Evolutionary conservation across 257 asterid genomes (phyloP).

Genomic region (Gentiana straminea): DNA sequence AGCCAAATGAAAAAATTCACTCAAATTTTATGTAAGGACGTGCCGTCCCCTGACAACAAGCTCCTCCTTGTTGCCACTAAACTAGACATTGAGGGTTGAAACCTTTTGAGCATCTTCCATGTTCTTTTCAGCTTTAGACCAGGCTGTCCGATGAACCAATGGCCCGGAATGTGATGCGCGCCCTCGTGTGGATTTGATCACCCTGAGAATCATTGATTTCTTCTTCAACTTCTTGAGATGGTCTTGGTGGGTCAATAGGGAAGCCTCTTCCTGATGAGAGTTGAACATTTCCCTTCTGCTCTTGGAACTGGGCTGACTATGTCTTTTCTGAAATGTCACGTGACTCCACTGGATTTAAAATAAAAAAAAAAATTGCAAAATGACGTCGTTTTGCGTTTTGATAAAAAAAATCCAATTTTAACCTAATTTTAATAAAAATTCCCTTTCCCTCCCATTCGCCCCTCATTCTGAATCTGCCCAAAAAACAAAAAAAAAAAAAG

Average conservation of each 20-base stretch:
- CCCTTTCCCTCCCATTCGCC: too few relatives aligned
- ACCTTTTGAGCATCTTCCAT: conserved; percentile 55
- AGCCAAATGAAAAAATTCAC: too few relatives aligned
- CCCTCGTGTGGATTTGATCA: conserved; percentile 45
- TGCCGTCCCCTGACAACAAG: conserved; percentile 55
- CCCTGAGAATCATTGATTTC: conserved; percentile 36
- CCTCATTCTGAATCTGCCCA: too few relatives aligned
- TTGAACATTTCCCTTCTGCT: conserved; percentile 97
- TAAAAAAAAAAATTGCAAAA: too few relatives aligned
- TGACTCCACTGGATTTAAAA: too few relatives aligned
- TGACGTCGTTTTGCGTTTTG: too few relatives aligned
- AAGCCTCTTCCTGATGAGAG: conserved; percentile 87
- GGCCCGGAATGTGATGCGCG: conserved; percentile 88
- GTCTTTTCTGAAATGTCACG: conserved; percentile 49
- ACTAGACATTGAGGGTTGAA: conserved; percentile 61
- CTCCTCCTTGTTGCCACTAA: conserved; percentile 80
- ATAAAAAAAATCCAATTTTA: too few relatives aligned
- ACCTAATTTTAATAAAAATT: too few relatives aligned
- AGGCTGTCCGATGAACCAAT: conserved; percentile 71
- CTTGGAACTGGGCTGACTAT: conserved; percentile 60
- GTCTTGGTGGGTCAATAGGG: conserved; percentile 91
- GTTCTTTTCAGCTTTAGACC: conserved; percentile 68
- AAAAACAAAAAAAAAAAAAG: too few relatives aligned
- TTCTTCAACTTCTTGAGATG: conserved; percentile 60
- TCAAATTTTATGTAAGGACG: background rate